Percentiles rank a stretch among this genome's conserved stretches.
These are phyloP conservation scores for Fusarium ramigenum DNA, from an alignment of 2,329 filamentous ascomycete genomes.

Conservation along the genomic window DNA sequence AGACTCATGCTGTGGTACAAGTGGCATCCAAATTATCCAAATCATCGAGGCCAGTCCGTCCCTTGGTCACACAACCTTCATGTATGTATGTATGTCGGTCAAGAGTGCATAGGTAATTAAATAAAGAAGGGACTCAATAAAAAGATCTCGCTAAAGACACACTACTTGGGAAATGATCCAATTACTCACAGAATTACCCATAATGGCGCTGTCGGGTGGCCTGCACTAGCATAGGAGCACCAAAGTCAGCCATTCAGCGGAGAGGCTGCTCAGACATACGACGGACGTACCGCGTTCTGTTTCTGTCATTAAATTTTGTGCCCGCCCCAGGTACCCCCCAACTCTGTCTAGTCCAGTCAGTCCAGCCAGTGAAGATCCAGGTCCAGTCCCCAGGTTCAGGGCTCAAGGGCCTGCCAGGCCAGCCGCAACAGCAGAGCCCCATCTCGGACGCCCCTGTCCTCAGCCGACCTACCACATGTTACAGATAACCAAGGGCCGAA, in stretches of 20 bases:
- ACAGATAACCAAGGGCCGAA: conserved; percentile 36
- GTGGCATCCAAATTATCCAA: conserved; percentile 1
- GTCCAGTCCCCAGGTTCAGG: neutral
- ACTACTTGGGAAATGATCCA: conserved; percentile 11
- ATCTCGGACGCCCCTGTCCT: conserved; percentile 36
- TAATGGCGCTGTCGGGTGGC: conserved; percentile 15
- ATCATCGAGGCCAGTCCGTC: conserved; percentile 3
- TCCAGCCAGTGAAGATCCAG: neutral
- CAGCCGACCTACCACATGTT: conserved; percentile 36
- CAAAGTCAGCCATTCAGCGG: conserved; percentile 12
- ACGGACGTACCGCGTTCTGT: conserved; percentile 4
- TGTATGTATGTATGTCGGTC: conserved; percentile 7
- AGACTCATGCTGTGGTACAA: conserved; percentile 7
- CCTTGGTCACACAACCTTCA: conserved; percentile 4
- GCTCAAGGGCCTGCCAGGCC: neutral
- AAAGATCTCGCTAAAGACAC: conserved; percentile 16
- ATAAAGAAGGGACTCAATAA: neutral
- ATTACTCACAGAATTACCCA: conserved; percentile 6
- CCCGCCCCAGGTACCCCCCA: neutral
- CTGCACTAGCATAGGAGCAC: conserved; percentile 4
- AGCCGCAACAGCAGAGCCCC: conserved; percentile 38
- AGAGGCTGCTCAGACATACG: neutral
- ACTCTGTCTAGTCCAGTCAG: neutral
- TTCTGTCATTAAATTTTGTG: conserved; percentile 24
- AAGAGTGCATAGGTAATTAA: neutral